Evolutionary conservation across 345 rosid species (phyloP), one percentile per base, ranked within the genome.

Genomic region (Salix exigua): DNA sequence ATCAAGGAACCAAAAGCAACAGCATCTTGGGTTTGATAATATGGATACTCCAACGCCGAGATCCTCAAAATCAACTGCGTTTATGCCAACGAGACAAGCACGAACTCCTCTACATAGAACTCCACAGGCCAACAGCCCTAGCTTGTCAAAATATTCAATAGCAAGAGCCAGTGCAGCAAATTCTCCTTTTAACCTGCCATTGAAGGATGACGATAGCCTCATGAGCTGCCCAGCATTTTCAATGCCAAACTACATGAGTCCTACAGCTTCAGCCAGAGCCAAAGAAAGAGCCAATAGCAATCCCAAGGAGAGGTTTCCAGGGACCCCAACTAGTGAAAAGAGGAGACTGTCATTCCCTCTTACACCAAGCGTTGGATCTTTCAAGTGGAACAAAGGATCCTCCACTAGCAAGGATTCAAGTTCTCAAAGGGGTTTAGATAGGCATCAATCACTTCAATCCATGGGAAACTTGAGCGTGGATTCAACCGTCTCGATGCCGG

Each of bases 121-220:
- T 19, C 83, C 79, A 6, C 85, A 75, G 63, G 81, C 80, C 38
- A 77, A 82, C 84, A 83, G 73, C 73, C 79, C 89, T 25, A 82
- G 83, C 76, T 53, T 88, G 80, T 87, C 90, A 6, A 90, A 88
- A 72, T 87, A 88, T 80, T 88, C 94, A 0, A 88, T 88, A 74
- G 83, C 85, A 35, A 87, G 97, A 88, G 88, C 88, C 61, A 79
- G 85, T 55, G 89, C 86, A 37, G 87, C 78, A 19, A 91, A 77
- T 16, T 91, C 94, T 19, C 94, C 93, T 25, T 89, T 85, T 5
- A 73, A 83, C 78, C 21, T 82, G 26, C 86, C 91, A 2, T 35
- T 85, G 46, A 96, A 90, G 85, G 99, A 96, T 50, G 98, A 96
- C n/a, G 98, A 94, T 37, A 93, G 98, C 81, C 92, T 96, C 75